Conservation (phyloP, 148 eudicot species). For the Nepenthes gracilis region DNA sequence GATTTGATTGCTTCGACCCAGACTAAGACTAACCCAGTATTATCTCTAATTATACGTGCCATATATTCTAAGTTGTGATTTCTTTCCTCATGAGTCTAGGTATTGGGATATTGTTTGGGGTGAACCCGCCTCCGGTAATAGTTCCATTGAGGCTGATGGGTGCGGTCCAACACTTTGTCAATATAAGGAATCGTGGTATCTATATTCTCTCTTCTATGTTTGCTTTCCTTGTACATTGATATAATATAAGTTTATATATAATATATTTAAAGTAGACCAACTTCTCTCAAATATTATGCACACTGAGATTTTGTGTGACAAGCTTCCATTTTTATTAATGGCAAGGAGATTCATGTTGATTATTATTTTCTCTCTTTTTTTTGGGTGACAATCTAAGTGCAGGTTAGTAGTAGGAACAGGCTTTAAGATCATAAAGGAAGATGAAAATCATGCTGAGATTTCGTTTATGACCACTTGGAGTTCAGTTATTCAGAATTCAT, state of each 20-base stretch:
- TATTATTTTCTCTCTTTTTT: background rate
- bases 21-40: no score
- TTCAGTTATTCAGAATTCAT: background rate
- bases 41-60: no score
- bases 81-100: conserved; percentile 3
- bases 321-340: no score
- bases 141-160: conserved; percentile 1
- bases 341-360: background rate
- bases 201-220: background rate
- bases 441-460: conserved; percentile 18
- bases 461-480: conserved; percentile 12
- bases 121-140: background rate
- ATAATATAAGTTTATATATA: no score
- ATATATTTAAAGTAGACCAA: no score
- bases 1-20: no score
- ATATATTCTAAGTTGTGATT: background rate
- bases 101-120: conserved; percentile 18
- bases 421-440: conserved; percentile 11
- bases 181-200: background rate
- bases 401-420: conserved; percentile 11
- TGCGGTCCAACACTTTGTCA: background rate
- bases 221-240: no score
- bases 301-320: no score
- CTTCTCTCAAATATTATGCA: no score
- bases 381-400: background rate